Evolutionary conservation across 139 green algal genomes (phyloP).

Genomic region (Pseudopediastrum boryanum): DNA sequence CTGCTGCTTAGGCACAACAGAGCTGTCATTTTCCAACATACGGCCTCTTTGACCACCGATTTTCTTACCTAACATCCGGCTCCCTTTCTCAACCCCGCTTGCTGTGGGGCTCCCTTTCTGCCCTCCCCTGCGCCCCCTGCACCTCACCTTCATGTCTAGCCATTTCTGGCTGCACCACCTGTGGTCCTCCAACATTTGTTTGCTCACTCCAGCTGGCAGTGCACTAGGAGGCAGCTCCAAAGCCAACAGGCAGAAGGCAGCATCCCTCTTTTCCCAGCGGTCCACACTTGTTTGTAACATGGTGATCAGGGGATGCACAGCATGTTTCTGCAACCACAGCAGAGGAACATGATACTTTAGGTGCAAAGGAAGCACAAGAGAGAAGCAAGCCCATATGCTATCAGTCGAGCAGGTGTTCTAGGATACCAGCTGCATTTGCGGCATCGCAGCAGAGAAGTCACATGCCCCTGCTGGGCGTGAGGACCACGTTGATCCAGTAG

Average conservation of each 20-base stretch:
- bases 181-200: neutral
- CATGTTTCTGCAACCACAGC: slow-evolving; percentile 6
- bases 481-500: neutral
- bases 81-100: too few relatives aligned
- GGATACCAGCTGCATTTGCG: neutral
- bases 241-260: slow-evolving; percentile 10
- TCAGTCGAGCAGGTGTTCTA: neutral
- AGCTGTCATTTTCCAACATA: too few relatives aligned
- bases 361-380: too few relatives aligned
- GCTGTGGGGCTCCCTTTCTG: too few relatives aligned
- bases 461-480: neutral
- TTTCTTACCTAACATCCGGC: too few relatives aligned
- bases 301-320: neutral
- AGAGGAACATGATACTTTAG: neutral
- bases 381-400: too few relatives aligned
- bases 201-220: slow-evolving; percentile 10
- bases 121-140: too few relatives aligned
- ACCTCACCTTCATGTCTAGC: slow-evolving; percentile 14
- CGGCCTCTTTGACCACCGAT: too few relatives aligned
- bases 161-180: slow-evolving; percentile 26
- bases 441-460: neutral
- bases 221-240: neutral
- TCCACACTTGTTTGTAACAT: slow-evolving; percentile 9
- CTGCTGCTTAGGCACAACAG: too few relatives aligned
- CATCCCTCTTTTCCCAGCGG: slow-evolving; percentile 31